Conservation (phyloP, 495 filamentous ascomycete species). For the Amphirosellinia nigrospora region DNA sequence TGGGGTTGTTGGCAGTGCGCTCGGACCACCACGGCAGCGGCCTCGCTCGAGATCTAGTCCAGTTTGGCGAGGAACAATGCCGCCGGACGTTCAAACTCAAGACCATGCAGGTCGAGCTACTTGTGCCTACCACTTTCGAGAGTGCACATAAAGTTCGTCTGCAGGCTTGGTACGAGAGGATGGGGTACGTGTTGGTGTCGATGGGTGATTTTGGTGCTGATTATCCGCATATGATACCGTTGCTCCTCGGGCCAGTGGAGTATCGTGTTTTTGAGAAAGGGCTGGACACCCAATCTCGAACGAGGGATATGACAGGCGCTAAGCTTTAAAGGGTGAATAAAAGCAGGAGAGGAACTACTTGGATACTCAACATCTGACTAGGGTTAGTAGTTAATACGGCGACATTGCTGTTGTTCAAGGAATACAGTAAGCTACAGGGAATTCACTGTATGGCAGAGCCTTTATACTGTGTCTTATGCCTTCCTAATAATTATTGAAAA, state of each 20-base stretch:
- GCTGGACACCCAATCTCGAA: neutral
- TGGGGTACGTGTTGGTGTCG: conserved; percentile 16
- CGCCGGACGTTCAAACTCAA: neutral
- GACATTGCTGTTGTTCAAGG: no score
- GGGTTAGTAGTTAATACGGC: neutral
- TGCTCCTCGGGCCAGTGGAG: conserved; percentile 18
- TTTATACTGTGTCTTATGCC: no score
- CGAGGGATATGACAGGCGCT: neutral
- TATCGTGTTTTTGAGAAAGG: conserved; percentile 25
- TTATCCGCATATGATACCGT: conserved; percentile 20
- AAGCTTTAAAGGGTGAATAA: neutral
- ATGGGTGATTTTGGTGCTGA: conserved; percentile 23
- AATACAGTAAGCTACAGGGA: no score
- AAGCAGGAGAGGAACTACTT: neutral
- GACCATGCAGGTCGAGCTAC: conserved; percentile 10
- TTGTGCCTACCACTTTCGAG: conserved; percentile 24
- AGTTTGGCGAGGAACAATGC: conserved; percentile 22
- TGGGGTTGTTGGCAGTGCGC: conserved; percentile 22
- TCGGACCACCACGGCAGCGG: conserved; percentile 17
- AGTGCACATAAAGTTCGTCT: conserved; percentile 20
- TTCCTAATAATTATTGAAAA: no score
- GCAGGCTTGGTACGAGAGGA: conserved; percentile 22
- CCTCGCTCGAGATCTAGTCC: conserved; percentile 19
- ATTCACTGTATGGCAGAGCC: no score
- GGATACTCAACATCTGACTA: neutral